A percentile compares a stretch with the other conserved stretches of the same genome.
These are phyloP conservation scores for Neohortaea acidophila DNA, from an alignment of 495 filamentous ascomycete genomes.

Conservation along the genomic window DNA sequence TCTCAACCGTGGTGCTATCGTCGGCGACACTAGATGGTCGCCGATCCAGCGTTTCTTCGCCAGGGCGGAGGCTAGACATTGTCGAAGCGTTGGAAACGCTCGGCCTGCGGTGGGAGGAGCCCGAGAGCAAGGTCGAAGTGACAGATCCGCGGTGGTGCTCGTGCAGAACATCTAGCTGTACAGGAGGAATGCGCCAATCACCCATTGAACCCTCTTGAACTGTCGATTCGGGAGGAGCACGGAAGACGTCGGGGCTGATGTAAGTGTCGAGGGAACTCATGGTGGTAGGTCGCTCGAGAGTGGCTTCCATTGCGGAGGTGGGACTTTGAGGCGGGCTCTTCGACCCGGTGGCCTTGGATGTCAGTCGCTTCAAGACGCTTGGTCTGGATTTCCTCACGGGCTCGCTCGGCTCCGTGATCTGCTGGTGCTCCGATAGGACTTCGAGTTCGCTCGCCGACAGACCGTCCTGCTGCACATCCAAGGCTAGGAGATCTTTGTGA, in stretches of 20 bases:
- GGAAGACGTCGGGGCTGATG: conserved; percentile 12
- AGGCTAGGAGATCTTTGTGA: conserved; percentile 69
- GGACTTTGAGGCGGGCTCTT: conserved; percentile 12
- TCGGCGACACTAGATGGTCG: no score
- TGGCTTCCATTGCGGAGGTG: conserved; percentile 8
- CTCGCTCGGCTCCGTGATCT: conserved; percentile 20
- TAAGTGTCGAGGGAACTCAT: conserved; percentile 8
- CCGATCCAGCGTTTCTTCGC: neutral
- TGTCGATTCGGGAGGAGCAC: conserved; percentile 13
- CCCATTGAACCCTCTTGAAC: neutral
- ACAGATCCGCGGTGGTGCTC: conserved; percentile 8
- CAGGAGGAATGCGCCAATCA: conserved; percentile 9
- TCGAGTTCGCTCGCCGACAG: conserved; percentile 17
- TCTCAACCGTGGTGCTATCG: conserved; percentile 12
- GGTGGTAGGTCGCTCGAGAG: conserved; percentile 6
- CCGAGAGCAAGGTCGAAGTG: conserved; percentile 12
- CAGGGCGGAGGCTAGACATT: conserved; percentile 5
- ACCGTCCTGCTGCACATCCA: conserved; percentile 69
- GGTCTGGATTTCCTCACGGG: conserved; percentile 20
- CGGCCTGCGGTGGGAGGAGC: conserved; percentile 3
- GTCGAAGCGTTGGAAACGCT: conserved; percentile 13
- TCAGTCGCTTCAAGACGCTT: conserved; percentile 16
- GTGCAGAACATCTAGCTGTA: conserved; percentile 13
- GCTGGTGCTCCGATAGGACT: conserved; percentile 4
- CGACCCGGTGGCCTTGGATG: conserved; percentile 21